Evolutionary conservation across 352 stramenopile species (phyloP), one percentile per base, ranked within the genome.

Genomic region (Lagenidium sp.): DNA sequence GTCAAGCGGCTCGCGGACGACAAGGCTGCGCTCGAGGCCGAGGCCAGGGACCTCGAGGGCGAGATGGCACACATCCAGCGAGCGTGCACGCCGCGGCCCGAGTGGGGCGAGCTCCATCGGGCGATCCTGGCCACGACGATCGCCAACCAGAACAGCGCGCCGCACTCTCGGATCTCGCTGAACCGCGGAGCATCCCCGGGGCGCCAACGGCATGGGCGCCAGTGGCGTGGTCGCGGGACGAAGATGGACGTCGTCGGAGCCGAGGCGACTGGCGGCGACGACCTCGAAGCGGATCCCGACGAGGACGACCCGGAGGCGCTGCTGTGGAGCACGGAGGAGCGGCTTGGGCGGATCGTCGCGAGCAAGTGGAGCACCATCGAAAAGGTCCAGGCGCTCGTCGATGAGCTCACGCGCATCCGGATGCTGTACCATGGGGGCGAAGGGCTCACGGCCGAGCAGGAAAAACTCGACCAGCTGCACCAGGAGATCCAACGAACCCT

Each of bases 301-400:
- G 58, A 51, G 34, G 60, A 68, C 4, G 25, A 56, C 24, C 8
- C 28, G 36, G 15, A 32, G 8, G 28, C 28, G 28, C 28, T 32
- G 28, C 28, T 32, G 8, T 32, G 8, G 16, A 32, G 31, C 31
- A 49, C 35, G 4, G 41, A 23, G 20, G 26, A 38, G 12, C 56
- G 61, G 5, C 22, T 86, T 24, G 51, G 61, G 24, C 54, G 65
- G 18, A 75, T 89, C 4, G 42, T 85, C 35, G 54, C 63, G 24
- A 78, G 57, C 40, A 68, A 61, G 41, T 80, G 69, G 66, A 82
- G 60, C 38, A 87, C 74, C 0, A 54, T 87, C n/a, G 62, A 68
- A 2, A 89, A 85, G 21, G 69, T 87, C 23, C 51, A 57, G 21
- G 63, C 60, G 5, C 65, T 86, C 50, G 50, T 65, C 10, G 18